These are phyloP conservation scores for Biscogniauxia sp. DNA, from an alignment of 2,329 filamentous ascomycete species.

Conservation along the genomic window DNA sequence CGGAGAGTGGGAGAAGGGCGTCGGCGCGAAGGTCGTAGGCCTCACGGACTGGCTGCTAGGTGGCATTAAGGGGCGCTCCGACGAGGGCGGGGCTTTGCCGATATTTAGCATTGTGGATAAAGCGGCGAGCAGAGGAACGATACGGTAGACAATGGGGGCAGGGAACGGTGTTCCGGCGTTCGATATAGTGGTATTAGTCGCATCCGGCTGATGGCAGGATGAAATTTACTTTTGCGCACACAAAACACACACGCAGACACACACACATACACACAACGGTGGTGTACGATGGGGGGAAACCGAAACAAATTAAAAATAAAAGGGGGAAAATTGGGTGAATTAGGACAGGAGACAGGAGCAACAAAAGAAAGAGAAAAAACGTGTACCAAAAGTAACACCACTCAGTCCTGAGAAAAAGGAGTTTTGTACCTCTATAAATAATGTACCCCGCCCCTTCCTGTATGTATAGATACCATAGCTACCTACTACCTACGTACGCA, in stretches of 20 bases:
- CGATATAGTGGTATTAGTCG: not conserved
- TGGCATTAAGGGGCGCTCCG: slow-evolving; percentile 52
- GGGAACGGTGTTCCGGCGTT: slow-evolving; percentile 10
- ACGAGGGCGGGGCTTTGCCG: slow-evolving; percentile 22
- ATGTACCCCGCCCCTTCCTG: not conserved
- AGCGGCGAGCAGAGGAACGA: slow-evolving; percentile 8
- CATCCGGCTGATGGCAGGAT: not conserved
- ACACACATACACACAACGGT: not conserved
- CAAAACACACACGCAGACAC: not conserved
- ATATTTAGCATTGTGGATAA: slow-evolving; percentile 18
- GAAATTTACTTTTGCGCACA: not conserved
- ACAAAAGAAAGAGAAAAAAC: not conserved
- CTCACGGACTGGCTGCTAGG: slow-evolving; percentile 94
- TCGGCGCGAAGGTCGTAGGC: slow-evolving; percentile 81
- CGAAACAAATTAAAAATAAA: too few species aligned
- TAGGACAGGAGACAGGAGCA: not conserved
- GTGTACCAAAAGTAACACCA: slow-evolving; percentile 26
- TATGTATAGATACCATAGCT: slow-evolving; percentile 6
- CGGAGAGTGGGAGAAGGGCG: slow-evolving; percentile 75
- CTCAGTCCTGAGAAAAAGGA: slow-evolving; percentile 25
- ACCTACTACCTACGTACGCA: not conserved
- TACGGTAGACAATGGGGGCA: slow-evolving; percentile 9
- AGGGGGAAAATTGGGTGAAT: not conserved
- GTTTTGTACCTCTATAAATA: slow-evolving; percentile 9
- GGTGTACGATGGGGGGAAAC: not conserved